A percentile compares a stretch with the other conserved stretches of the same genome.
Conservation (phyloP, 768 basidiomycete species). For the Udeniomyces megalosporus region DNA sequence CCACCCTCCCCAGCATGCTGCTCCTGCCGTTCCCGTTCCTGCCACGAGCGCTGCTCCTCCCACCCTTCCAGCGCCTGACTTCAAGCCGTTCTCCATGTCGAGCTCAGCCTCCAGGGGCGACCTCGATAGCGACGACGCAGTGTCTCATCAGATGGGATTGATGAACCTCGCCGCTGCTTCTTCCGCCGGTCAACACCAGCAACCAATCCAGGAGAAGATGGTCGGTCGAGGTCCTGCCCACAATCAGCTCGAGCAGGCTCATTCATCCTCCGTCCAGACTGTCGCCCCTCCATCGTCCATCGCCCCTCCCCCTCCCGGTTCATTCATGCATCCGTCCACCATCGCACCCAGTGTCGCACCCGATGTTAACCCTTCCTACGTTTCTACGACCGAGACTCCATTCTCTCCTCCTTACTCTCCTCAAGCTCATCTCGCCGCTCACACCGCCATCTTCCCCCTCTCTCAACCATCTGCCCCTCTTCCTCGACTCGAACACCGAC, state of each 20-base stretch:
- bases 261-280: too few relatives aligned
- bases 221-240: too few relatives aligned
- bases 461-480: background rate
- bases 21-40: background rate
- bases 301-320: background rate
- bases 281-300: background rate
- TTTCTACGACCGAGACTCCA: background rate
- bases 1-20: background rate
- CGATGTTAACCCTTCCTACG: background rate
- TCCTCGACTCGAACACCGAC: background rate
- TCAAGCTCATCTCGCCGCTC: background rate
- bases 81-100: slow-evolving; percentile 2
- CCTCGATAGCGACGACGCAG: background rate
- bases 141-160: background rate
- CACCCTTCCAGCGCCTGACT: background rate
- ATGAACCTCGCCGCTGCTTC: background rate
- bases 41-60: background rate
- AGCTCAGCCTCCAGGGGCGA: background rate
- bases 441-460: background rate
- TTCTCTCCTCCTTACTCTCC: background rate
- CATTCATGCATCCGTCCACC: background rate
- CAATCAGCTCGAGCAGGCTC: too few relatives aligned
- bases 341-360: background rate
- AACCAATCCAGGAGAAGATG: too few relatives aligned
- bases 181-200: too few relatives aligned